Base-by-base conservation (phyloP, 768 basidiomycete species). In the Lactifluus hygrophoroides region DNA sequence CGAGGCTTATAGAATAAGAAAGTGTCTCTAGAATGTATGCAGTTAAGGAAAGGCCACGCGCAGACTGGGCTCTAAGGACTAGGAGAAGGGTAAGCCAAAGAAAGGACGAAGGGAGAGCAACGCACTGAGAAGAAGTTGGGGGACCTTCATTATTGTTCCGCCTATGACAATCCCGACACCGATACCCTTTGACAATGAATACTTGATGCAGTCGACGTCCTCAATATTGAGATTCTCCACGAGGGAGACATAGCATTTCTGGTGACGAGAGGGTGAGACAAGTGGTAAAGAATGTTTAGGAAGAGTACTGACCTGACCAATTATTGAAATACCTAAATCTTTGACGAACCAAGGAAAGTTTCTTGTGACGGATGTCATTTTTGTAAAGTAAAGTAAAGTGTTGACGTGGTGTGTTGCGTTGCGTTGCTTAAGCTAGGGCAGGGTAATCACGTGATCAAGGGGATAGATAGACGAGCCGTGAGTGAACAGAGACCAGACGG, bases 61-160 rank as follows among this genome's bases (percentile, higher is more conserved):
- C 94, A 1, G 90, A 94, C 25, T 77, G 75, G 5, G 84, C 83
- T 44, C 76, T 77, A 8, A 88, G 66, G 63, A 95, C 90, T 93
- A 66, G 9, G 51, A 9, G 51, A 21, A 40, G 34, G 27, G 48
- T 32, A 46, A 43, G 51, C 13, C n/a, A 51, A 30, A 40, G 17
- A 21, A 34, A 11, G 34, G 8, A 13, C 28, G 9, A 25, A 28
- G 28, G 30, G 51, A 30, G 17, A 17, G 23, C 3, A n/a, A 75
- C 88, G 67, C 65, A 90, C 90, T 90, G 54, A 92, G 79, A 28
- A 90, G 66, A n/a, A 96, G 75, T 69, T 98, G 95, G 1, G 95
- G 95, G 2, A 98, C 81, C 72, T 99, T 99, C 84, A 99, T 89
- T 61, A 99, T 90, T 2, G 87, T 85, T 0, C 94, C 94, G 42